These are phyloP conservation scores for Neurospora discreta DNA, from an alignment of 495 filamentous ascomycete species.

Conservation along the genomic window DNA sequence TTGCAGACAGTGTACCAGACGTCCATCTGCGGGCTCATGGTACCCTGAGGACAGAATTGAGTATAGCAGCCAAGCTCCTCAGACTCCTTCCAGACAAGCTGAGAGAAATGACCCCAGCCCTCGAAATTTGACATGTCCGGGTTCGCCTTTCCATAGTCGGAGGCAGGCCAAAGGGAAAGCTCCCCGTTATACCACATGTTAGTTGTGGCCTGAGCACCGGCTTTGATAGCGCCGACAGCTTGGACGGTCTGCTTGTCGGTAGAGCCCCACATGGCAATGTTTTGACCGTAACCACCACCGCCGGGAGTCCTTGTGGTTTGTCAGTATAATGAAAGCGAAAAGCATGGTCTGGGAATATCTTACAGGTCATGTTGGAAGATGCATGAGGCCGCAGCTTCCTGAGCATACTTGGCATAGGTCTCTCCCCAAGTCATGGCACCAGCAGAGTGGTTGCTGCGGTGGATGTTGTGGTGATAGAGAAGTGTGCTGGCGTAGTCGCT, in stretches of 20 bases:
- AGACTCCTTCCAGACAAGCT: conserved; percentile 75
- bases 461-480: conserved; percentile 71
- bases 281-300: conserved; percentile 70
- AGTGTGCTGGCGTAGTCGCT: conserved; percentile 24
- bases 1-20: conserved; percentile 76
- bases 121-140: conserved; percentile 53
- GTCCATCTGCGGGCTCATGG: conserved; percentile 26
- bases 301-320: conserved; percentile 28
- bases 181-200: conserved; percentile 82
- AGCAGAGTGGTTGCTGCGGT: conserved; percentile 75
- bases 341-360: conserved; percentile 23
- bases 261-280: conserved; percentile 49
- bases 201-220: conserved; percentile 54
- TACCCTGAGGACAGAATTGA: conserved; percentile 37
- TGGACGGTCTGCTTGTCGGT: conserved; percentile 11
- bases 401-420: conserved; percentile 51
- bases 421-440: conserved; percentile 50
- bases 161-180: conserved; percentile 31
- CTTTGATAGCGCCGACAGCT: conserved; percentile 22
- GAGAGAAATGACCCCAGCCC: conserved; percentile 77
- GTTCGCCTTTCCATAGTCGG: conserved; percentile 26
- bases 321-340: conserved; percentile 1
- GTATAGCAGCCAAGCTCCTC: conserved; percentile 64
- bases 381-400: conserved; percentile 40
- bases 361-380: conserved; percentile 68